Percentiles rank a stretch among this genome's conserved stretches.
Evolutionary conservation across 768 basidiomycete species (phyloP).

Genomic region (Suillus placidus): DNA sequence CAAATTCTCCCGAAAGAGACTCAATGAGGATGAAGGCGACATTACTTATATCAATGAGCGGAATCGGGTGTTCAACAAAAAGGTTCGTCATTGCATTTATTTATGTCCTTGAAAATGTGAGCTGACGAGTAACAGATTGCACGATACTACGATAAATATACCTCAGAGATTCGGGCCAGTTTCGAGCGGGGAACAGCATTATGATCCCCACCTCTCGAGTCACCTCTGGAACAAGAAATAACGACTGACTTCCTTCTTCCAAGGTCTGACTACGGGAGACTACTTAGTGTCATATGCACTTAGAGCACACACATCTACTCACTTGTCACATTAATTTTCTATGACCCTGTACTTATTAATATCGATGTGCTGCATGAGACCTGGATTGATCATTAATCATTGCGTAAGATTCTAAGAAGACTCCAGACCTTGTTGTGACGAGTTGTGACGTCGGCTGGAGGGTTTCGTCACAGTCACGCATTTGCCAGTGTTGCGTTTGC

Average conservation of each 20-base stretch:
- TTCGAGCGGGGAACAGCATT: slow-evolving; percentile 97
- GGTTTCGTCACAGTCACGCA: neutral
- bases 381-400: neutral
- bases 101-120: slow-evolving; percentile 2
- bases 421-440: neutral
- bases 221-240: neutral
- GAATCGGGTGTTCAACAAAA: slow-evolving; percentile 98
- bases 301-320: neutral
- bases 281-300: neutral
- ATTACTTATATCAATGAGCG: slow-evolving; percentile 99
- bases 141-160: slow-evolving; percentile 96
- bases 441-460: neutral
- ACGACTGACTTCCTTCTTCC: neutral
- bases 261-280: neutral
- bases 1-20: slow-evolving; percentile 86
- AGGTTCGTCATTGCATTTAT: slow-evolving; percentile 48
- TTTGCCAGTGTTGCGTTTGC: neutral
- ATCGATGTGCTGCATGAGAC: neutral
- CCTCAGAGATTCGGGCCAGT: slow-evolving; percentile 92
- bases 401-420: no score
- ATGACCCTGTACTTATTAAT: neutral
- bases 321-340: neutral
- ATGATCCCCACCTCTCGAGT: slow-evolving; percentile 29
- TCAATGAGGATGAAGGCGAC: slow-evolving; percentile 92
- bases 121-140: slow-evolving; percentile 62